phyloP scores from a whole-genome alignment of 768 basidiomycete genomes.

The Pleurotus djamor region DNA sequence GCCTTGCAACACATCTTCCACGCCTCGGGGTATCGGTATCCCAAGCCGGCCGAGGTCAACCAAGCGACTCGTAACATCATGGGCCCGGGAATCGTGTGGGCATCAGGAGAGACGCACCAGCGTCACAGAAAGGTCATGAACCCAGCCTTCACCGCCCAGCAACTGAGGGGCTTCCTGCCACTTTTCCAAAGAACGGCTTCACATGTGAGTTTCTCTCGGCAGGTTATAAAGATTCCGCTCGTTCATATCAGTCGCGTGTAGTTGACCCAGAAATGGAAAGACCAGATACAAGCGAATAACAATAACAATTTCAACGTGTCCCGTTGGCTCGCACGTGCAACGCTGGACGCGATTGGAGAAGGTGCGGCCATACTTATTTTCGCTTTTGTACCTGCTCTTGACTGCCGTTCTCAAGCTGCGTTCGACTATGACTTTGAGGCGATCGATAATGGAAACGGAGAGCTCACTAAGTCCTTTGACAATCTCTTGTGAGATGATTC shows the following conservation, averaged over 20 bases:
- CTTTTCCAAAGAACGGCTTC: conserved; percentile 24
- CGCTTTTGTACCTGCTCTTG: not conserved
- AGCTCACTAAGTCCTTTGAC: conserved; percentile 15
- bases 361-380: conserved; percentile 15
- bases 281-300: conserved; percentile 14
- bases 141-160: conserved; percentile 18
- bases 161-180: conserved; percentile 17
- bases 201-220: conserved; percentile 11
- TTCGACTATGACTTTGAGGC: conserved; percentile 33
- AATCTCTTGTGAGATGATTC: conserved; percentile 16
- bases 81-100: conserved; percentile 23
- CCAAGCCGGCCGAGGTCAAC: conserved; percentile 17
- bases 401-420: conserved; percentile 21
- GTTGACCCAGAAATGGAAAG: conserved; percentile 25
- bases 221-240: not conserved
- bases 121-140: conserved; percentile 27
- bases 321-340: conserved; percentile 27
- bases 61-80: conserved; percentile 14
- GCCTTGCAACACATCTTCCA: conserved; percentile 28
- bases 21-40: conserved; percentile 26
- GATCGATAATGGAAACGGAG: conserved; percentile 18
- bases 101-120: conserved; percentile 12
- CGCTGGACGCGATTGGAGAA: conserved; percentile 35
- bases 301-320: conserved; percentile 20
- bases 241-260: not conserved